Evolutionary conservation across 768 basidiomycete species (phyloP), one percentile per base, ranked within the genome.

Genomic region (Leucocoprinus leucothites): DNA sequence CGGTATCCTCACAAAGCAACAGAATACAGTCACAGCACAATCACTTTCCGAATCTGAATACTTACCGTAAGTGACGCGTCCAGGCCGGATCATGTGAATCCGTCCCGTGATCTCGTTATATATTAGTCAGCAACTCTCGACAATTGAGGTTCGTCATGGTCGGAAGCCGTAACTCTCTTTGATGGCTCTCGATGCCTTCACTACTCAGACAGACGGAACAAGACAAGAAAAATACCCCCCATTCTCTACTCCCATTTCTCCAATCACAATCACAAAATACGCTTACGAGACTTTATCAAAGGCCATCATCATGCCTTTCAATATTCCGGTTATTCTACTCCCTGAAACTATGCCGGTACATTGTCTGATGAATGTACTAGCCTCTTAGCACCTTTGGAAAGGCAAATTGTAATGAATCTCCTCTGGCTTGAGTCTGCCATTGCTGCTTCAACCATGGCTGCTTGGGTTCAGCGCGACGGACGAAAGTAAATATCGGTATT

Each of bases 341-440:
- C 49, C 53, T 42, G 51, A 48, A 24, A 43, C 49, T 43, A 58
- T 49, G 41, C 24, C 52, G 56, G 56, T 49, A 47, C 31, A 43
- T 57, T 49, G 40, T 64, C 63, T 63, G 53, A 67, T 56, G 26
- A 54, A 58, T 44, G 51, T 50, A 52, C 58, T 65, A 94, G 92
- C 51, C 74, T 96, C 22, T 71, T 97, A 35, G 84, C 82, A 1
- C 82, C 90, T 18, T 65, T 94, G 19, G 89, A 94, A 64, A 78
- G 91, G 53, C 94, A 96, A 65, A 74, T 95, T 24, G 81, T 93
- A 28, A 89, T 95, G 86, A 91, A 87, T 65, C 66, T 94, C 51
- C 74, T 96, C 7, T 97, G 94, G 94, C 77, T 94, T 25, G 94
- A 96, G 64, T 80, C 82, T 21, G 72, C 86, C 3, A 84, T 93